A percentile compares a stretch with the other conserved stretches of the same genome.
Evolutionary conservation across 345 rosid species (phyloP).

Genomic region (Citrus hindsii): DNA sequence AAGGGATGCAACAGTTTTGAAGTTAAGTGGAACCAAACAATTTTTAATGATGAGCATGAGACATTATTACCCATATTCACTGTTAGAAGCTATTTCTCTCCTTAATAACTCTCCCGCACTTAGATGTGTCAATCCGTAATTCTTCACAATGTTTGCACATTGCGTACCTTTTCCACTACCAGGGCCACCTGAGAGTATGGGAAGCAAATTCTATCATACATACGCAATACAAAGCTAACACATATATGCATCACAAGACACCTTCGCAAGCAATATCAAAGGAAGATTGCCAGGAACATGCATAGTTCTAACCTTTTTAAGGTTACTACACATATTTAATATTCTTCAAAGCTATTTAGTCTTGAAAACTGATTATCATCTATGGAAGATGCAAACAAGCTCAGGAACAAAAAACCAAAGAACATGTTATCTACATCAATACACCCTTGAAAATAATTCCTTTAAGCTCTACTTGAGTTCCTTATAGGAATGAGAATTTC

Average conservation of each 20-base stretch:
- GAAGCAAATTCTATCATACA: background rate
- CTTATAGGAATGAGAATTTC: background rate
- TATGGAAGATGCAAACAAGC: background rate
- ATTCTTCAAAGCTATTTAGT: background rate
- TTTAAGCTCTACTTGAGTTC: background rate
- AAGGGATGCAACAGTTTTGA: slow-evolving; percentile 7
- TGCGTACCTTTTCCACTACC: slow-evolving; percentile 95
- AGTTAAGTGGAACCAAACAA: background rate
- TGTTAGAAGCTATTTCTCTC: slow-evolving; percentile 56
- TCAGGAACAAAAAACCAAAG: background rate
- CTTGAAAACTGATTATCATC: background rate
- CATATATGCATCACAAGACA: background rate
- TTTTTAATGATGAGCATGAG: background rate
- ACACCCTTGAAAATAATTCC: background rate
- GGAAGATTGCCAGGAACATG: background rate
- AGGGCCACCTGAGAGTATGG: slow-evolving; percentile 52
- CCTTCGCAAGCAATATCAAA: background rate
- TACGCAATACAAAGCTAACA: background rate
- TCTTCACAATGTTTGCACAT: slow-evolving; percentile 61
- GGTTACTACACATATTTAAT: background rate
- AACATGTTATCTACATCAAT: background rate
- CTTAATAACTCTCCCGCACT: slow-evolving; percentile 81
- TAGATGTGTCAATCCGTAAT: slow-evolving; percentile 63
- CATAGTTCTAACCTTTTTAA: background rate
- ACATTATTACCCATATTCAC: slow-evolving; percentile 57